A percentile compares a stretch with the other conserved stretches of the same genome.
phyloP scores from a whole-genome alignment of 495 filamentous ascomycete species.

The Cercophora newfieldiana region DNA sequence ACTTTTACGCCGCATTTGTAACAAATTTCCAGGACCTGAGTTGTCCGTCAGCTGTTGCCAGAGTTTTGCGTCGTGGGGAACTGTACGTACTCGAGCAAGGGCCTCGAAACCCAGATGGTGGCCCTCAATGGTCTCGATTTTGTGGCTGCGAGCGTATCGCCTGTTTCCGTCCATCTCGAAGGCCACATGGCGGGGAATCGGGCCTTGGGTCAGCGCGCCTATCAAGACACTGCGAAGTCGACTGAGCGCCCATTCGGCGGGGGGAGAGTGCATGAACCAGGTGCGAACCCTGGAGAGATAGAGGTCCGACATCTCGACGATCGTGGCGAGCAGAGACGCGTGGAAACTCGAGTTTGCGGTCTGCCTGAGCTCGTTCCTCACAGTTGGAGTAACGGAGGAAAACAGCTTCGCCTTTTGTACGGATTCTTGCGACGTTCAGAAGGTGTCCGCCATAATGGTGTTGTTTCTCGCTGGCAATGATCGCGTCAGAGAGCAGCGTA shows the following conservation, averaged over 20 bases:
- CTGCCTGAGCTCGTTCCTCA: not conserved
- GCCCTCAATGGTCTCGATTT: conserved; percentile 97
- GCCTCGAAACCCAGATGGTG: conserved; percentile 96
- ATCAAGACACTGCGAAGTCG: conserved; percentile 78
- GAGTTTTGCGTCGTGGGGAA: not conserved
- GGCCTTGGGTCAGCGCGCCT: conserved; percentile 82
- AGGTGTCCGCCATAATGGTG: not conserved
- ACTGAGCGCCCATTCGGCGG: conserved; percentile 76
- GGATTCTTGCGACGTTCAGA: not conserved
- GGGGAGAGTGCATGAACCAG: conserved; percentile 88
- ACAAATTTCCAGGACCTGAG: conserved; percentile 90
- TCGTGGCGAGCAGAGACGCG: not conserved
- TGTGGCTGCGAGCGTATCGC: conserved; percentile 81
- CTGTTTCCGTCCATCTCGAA: conserved; percentile 99
- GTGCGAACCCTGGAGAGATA: conserved; percentile 74
- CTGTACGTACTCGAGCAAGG: conserved; percentile 65
- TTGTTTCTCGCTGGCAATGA: not conserved
- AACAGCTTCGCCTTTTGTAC: not conserved
- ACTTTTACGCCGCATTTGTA: conserved; percentile 94
- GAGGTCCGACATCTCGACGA: conserved; percentile 47
- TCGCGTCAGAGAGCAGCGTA: not conserved
- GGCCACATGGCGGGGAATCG: conserved; percentile 89
- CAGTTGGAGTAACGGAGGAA: not conserved
- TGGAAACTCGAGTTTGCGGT: not conserved
- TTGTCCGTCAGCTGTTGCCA: conserved; percentile 1